Percentiles rank a stretch among this genome's conserved stretches.
Conservation (phyloP, 768 basidiomycete genomes). For the Calocybe cyanea region DNA sequence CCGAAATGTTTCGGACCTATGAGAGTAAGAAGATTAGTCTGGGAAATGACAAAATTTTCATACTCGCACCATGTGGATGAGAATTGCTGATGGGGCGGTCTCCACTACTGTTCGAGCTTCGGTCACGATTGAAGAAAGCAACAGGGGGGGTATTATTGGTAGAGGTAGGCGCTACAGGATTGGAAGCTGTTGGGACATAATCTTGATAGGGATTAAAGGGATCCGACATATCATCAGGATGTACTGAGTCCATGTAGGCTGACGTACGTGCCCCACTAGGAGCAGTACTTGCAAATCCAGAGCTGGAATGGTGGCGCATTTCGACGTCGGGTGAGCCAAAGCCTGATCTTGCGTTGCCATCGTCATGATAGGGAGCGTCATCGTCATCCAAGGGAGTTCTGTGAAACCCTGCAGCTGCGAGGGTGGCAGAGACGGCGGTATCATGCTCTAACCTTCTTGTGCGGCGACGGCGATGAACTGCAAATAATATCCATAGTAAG, state of each 20-base stretch:
- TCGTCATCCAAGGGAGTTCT: slow-evolving; percentile 68
- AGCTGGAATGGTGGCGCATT: slow-evolving; percentile 41
- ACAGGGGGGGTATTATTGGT: slow-evolving; percentile 41
- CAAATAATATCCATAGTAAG: slow-evolving; percentile 67
- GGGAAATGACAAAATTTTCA: too few species aligned
- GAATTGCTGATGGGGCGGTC: slow-evolving; percentile 32
- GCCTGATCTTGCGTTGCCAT: slow-evolving; percentile 19
- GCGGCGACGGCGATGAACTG: slow-evolving; percentile 60
- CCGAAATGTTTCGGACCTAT: slow-evolving; percentile 57
- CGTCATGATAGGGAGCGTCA: slow-evolving; percentile 29
- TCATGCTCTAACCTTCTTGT: slow-evolving; percentile 64
- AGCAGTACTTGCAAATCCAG: slow-evolving; percentile 26
- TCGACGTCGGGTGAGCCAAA: slow-evolving; percentile 29
- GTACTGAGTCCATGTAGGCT: slow-evolving; percentile 33
- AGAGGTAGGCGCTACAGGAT: slow-evolving; percentile 16
- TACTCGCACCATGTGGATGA: slow-evolving; percentile 49
- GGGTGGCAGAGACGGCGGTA: slow-evolving; percentile 63
- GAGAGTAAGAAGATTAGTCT: not conserved
- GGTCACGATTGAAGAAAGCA: slow-evolving; percentile 28
- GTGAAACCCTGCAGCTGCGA: slow-evolving; percentile 68
- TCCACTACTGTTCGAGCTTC: slow-evolving; percentile 25
- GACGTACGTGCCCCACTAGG: slow-evolving; percentile 30
- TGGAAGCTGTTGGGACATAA: slow-evolving; percentile 27
- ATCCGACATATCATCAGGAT: slow-evolving; percentile 28
- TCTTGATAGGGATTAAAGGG: slow-evolving; percentile 55